Evolutionary conservation across 2,329 filamentous ascomycete genomes (phyloP).

Genomic region (Aureobasidium melanogenum): DNA sequence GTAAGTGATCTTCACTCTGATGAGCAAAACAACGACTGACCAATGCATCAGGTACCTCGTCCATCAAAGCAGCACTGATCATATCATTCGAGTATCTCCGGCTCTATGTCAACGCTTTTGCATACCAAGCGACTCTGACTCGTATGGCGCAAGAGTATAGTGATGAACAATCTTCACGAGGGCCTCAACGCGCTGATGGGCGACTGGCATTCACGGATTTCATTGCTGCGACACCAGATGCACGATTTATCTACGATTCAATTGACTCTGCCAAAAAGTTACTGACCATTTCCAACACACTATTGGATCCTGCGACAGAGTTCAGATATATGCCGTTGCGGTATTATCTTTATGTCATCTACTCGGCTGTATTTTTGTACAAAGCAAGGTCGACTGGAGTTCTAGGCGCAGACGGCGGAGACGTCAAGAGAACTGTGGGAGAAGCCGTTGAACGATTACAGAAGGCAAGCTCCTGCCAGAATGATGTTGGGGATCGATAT

Average conservation of each 20-base stretch:
- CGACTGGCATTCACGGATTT: constrained; percentile 40
- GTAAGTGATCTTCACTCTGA: not conserved
- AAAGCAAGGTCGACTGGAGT: constrained; percentile 55
- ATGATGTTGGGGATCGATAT: constrained; percentile 54
- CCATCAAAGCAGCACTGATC: constrained; percentile 51
- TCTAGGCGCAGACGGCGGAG: constrained; percentile 44
- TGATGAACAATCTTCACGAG: constrained; percentile 32
- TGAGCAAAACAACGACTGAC: not conserved
- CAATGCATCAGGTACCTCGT: constrained; percentile 40
- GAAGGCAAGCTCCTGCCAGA: constrained; percentile 47
- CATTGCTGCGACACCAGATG: constrained; percentile 52
- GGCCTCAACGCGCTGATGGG: constrained; percentile 16
- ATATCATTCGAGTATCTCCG: constrained; percentile 57
- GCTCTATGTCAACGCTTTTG: constrained; percentile 59
- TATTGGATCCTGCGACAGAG: constrained; percentile 49
- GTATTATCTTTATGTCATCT: constrained; percentile 55
- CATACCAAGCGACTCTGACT: constrained; percentile 44
- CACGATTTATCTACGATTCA: constrained; percentile 58
- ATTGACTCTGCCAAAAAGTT: constrained; percentile 56
- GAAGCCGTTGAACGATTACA: constrained; percentile 52
- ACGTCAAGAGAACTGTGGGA: constrained; percentile 49
- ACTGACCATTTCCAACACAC: constrained; percentile 50
- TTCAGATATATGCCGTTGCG: constrained; percentile 56
- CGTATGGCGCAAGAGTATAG: constrained; percentile 31
- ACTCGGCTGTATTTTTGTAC: constrained; percentile 57